phyloP scores from a whole-genome alignment of 2,329 filamentous ascomycete species.

The Fusarium veterinarium region DNA sequence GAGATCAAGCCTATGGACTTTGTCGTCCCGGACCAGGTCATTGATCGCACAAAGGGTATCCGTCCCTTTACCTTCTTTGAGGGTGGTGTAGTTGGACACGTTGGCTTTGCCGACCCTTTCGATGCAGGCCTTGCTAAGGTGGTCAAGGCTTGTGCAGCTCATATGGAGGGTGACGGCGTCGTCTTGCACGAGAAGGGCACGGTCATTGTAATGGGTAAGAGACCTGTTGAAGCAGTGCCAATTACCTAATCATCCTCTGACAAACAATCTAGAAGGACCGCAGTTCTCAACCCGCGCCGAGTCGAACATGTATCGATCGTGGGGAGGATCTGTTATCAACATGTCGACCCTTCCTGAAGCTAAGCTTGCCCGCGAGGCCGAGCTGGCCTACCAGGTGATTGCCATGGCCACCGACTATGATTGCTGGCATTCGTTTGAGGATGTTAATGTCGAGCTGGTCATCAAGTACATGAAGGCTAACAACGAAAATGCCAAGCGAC shows the following conservation, averaged over 20 bases:
- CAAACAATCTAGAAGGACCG: constrained; percentile 78
- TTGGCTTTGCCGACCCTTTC: constrained; percentile 96
- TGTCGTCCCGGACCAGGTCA: constrained; percentile 94
- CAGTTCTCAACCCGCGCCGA: constrained; percentile 98
- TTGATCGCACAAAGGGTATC: constrained; percentile 96
- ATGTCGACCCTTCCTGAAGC: constrained; percentile 97
- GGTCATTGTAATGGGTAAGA: constrained; percentile 86
- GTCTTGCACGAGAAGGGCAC: constrained; percentile 85
- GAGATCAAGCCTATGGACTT: constrained; percentile 96
- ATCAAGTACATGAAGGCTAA: constrained; percentile 97
- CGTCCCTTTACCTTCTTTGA: constrained; percentile 97
- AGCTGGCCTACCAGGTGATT: constrained; percentile 97
- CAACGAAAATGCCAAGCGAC: constrained; percentile 83
- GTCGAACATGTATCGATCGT: constrained; percentile 92
- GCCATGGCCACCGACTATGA: constrained; percentile 99
- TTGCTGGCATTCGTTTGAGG: constrained; percentile 89
- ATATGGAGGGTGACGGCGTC: constrained; percentile 85
- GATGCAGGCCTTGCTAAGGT: constrained; percentile 81
- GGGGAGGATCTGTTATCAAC: constrained; percentile 96
- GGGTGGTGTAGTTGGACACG: constrained; percentile 89
- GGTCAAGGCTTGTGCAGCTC: constrained; percentile 79
- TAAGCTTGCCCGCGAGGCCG: constrained; percentile 94
- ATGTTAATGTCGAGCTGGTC: constrained; percentile 96
- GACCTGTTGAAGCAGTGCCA: neutral
- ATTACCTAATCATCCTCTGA: constrained; percentile 31